These are phyloP conservation scores for Agrocybe pediades DNA, from an alignment of 768 basidiomycete genomes.

Conservation along the genomic window DNA sequence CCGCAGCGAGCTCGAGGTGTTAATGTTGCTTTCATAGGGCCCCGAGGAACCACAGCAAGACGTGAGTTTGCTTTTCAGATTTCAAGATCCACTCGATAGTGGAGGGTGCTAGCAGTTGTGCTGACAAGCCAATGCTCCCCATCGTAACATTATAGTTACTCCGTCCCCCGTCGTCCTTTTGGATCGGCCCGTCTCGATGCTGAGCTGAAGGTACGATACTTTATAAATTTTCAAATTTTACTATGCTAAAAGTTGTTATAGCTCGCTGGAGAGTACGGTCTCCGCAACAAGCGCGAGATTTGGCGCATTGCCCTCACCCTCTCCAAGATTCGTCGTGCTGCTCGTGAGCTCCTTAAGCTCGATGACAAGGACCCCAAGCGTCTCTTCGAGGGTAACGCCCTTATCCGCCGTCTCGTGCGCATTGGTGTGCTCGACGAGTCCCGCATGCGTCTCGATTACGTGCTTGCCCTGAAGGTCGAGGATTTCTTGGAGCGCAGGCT, in stretches of 20 bases:
- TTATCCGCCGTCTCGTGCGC: conserved; percentile 94
- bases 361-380: conserved; percentile 99
- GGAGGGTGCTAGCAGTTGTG: conserved; percentile 62
- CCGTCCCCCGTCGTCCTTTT: conserved; percentile 97
- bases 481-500: conserved; percentile 99
- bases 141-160: conserved; percentile 77
- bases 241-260: conserved; percentile 29
- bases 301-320: conserved; percentile 98
- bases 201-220: conserved; percentile 87
- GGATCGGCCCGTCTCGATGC: conserved; percentile 98
- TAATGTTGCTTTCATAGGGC: conserved; percentile 58
- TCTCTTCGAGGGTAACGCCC: conserved; percentile 98
- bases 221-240: conserved; percentile 1
- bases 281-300: conserved; percentile 99
- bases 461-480: conserved; percentile 97
- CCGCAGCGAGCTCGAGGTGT: conserved; percentile 19
- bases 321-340: conserved; percentile 99
- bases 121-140: conserved; percentile 70
- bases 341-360: conserved; percentile 99
- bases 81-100: conserved; percentile 68
- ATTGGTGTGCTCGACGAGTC: conserved; percentile 99
- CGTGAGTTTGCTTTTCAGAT: conserved; percentile 61
- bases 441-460: conserved; percentile 99
- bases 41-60: conserved; percentile 91
- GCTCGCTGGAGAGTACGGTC: conserved; percentile 99